Percentiles rank a stretch among this genome's conserved stretches.
These are phyloP conservation scores for Lathyrus oleraceus DNA, from an alignment of 306 rosid genomes.

Conservation along the genomic window DNA sequence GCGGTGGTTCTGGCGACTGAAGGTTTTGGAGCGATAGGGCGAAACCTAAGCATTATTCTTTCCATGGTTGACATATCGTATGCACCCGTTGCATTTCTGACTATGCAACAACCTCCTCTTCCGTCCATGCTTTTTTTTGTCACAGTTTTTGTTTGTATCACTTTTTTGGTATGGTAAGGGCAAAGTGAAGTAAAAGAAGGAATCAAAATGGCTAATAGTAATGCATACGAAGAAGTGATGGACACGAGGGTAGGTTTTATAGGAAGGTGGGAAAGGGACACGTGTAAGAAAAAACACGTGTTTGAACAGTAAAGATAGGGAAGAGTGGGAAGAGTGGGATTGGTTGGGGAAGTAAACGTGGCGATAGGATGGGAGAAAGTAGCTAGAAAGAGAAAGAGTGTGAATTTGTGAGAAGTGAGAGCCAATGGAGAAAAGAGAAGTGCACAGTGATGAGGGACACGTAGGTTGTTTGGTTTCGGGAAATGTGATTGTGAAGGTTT, in stretches of 20 bases:
- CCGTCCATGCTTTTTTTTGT: slow-evolving; percentile 46
- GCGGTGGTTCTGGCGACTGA: slow-evolving; percentile 28
- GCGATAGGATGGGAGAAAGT: not conserved
- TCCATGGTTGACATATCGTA: slow-evolving; percentile 46
- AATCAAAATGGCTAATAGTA: not conserved
- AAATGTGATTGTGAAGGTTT: slow-evolving; percentile 17
- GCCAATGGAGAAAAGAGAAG: slow-evolving; percentile 50
- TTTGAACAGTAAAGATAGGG: slow-evolving; percentile 23
- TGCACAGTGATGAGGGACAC: slow-evolving; percentile 53
- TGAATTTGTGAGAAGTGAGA: not conserved
- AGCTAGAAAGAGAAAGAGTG: slow-evolving; percentile 3
- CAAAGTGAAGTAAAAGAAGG: not conserved
- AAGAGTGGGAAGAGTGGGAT: slow-evolving; percentile 38
- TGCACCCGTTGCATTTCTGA: slow-evolving; percentile 54
- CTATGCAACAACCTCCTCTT: slow-evolving; percentile 79
- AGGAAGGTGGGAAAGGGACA: slow-evolving; percentile 38
- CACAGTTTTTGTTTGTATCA: not conserved
- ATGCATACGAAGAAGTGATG: not conserved
- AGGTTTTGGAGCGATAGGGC: slow-evolving; percentile 93
- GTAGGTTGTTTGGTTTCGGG: slow-evolving; percentile 36
- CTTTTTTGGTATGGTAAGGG: not conserved
- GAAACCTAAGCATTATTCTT: slow-evolving; percentile 74
- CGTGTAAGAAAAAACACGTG: slow-evolving; percentile 49
- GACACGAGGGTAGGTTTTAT: slow-evolving; percentile 22
- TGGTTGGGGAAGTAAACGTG: slow-evolving; percentile 56